These are phyloP conservation scores for Phylloboletellus chloephorus DNA, from an alignment of 1,284 basidiomycete genomes.

Conservation along the genomic window DNA sequence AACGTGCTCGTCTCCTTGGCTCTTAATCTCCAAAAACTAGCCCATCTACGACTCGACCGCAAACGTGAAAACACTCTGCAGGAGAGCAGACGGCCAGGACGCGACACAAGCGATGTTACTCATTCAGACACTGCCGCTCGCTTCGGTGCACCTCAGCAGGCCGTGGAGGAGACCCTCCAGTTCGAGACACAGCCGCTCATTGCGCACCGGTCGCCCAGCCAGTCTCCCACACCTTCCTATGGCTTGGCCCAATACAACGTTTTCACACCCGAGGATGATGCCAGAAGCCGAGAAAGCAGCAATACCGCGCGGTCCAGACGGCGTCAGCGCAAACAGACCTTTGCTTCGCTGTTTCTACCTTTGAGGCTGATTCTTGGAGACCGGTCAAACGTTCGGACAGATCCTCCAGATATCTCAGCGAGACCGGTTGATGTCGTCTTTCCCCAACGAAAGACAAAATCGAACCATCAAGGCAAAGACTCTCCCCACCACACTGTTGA, in stretches of 20 bases:
- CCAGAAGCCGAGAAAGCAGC: slow-evolving; percentile 27
- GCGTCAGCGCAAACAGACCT: slow-evolving; percentile 20
- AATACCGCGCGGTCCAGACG: slow-evolving; percentile 16
- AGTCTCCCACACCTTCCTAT: slow-evolving; percentile 19
- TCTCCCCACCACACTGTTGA: slow-evolving; percentile 1
- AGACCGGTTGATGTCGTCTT: slow-evolving; percentile 32
- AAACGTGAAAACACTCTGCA: slow-evolving; percentile 22
- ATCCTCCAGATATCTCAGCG: slow-evolving; percentile 17
- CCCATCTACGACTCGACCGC: slow-evolving; percentile 69
- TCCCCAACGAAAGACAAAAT: slow-evolving; percentile 8
- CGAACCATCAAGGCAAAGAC: slow-evolving; percentile 6
- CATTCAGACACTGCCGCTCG: slow-evolving; percentile 5
- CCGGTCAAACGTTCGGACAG: slow-evolving; percentile 1
- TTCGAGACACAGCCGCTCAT: slow-evolving; percentile 30
- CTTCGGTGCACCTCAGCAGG: slow-evolving; percentile 10
- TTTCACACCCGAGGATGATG: slow-evolving; percentile 19
- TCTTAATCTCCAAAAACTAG: slow-evolving; percentile 88
- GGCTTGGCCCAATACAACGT: slow-evolving; percentile 10
- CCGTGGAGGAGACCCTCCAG: slow-evolving; percentile 9
- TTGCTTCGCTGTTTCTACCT: slow-evolving; percentile 24
- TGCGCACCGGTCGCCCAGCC: slow-evolving; percentile 21
- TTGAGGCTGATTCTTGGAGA: slow-evolving; percentile 12
- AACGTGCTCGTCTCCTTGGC: slow-evolving; percentile 89
- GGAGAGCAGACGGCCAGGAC: slow-evolving; percentile 9
- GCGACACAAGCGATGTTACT: neutral